Base-by-base conservation (phyloP, 2,329 filamentous ascomycete species). In the Lasiodiplodia theobromae region DNA sequence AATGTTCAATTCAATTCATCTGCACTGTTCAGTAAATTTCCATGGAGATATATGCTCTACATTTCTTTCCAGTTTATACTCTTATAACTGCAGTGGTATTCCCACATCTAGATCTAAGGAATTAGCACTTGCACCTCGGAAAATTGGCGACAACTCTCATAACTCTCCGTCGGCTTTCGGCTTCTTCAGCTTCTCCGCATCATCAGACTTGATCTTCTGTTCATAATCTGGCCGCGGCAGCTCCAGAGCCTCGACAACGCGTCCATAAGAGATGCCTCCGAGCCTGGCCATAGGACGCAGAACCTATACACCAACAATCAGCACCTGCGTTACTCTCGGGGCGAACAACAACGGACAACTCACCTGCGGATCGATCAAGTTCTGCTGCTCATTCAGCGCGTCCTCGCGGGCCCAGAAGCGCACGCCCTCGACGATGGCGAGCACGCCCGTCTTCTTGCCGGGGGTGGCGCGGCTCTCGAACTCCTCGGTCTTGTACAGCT, bases 331-430 rank as follows among this genome's bases (percentile, higher is more conserved):
- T n/a, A n/a, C 23, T 28, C 12, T 21, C 7, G 31, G 58, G 28
- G 34, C 38, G 14, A 57, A 6, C 4, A 60, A 5, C 25, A 11
- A 62, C 14, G 16, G 23, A 11, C 12, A 1, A 82, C 86, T 81
- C 77, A 90, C 88, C 65, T 82, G 86, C 12, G 92, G 88, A 78
- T 96, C 92, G 68, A 98, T 84, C 52, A 92, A 74, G 72, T 89
- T 93, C 75, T 84, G 86, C 10, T 93, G 90, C 76, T 92, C 88
- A 73, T 97, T 92, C 70, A 97, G 83, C 2, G 94, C 94, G 81
- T 97, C 95, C 77, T 96, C 93, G 66, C 94, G 83, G 2, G 90
- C 93, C 93, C 94, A 97, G 77, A 97, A 97, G 34, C 90, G 86
- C 40, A 92, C 89, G 0, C 93, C 95, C 81, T 97, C 93, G 14